Evolutionary conservation across 192 early-diverging fungal genomes (phyloP).

Genomic region (Gonapodya sp.): DNA sequence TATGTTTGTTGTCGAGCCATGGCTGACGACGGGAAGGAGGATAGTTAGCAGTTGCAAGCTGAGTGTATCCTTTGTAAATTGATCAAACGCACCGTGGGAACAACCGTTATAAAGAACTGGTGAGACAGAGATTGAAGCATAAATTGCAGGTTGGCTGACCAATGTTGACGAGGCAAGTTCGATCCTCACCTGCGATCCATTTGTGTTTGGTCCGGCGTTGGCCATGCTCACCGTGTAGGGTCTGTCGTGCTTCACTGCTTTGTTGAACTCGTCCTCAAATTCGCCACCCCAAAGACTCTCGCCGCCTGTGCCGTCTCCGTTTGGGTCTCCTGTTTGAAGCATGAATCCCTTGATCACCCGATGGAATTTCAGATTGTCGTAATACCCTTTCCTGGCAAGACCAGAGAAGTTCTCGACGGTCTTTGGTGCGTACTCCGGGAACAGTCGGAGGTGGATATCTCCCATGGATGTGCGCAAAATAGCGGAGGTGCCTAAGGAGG

Average conservation of each 20-base stretch:
- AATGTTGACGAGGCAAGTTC: neutral
- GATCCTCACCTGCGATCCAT: neutral
- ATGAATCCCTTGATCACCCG: constrained; percentile 96
- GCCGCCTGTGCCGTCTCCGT: constrained; percentile 89
- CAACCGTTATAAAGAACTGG: constrained; percentile 94
- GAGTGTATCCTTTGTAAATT: too few species aligned
- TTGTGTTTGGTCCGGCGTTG: constrained; percentile 57
- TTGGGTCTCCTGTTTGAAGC: constrained; percentile 80
- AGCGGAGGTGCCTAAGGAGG: constrained; percentile 55
- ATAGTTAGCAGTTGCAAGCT: constrained; percentile 18
- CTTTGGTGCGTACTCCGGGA: constrained; percentile 84
- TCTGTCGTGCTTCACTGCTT: constrained; percentile 68
- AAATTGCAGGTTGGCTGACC: too few species aligned
- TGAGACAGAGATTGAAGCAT: too few species aligned
- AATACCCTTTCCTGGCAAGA: constrained; percentile 77
- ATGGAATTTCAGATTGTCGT: constrained; percentile 90
- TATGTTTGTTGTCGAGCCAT: constrained; percentile 96
- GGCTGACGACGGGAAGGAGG: constrained; percentile 54
- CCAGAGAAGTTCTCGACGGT: constrained; percentile 92
- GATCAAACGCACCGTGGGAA: constrained; percentile 63
- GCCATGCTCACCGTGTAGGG: constrained; percentile 94
- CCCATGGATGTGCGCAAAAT: constrained; percentile 84
- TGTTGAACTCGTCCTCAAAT: constrained; percentile 80
- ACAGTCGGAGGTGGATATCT: constrained; percentile 80
- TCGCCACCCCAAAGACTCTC: constrained; percentile 83